phyloP scores from a whole-genome alignment of 352 stramenopile genomes.

The Phytophthora palmivora region DNA sequence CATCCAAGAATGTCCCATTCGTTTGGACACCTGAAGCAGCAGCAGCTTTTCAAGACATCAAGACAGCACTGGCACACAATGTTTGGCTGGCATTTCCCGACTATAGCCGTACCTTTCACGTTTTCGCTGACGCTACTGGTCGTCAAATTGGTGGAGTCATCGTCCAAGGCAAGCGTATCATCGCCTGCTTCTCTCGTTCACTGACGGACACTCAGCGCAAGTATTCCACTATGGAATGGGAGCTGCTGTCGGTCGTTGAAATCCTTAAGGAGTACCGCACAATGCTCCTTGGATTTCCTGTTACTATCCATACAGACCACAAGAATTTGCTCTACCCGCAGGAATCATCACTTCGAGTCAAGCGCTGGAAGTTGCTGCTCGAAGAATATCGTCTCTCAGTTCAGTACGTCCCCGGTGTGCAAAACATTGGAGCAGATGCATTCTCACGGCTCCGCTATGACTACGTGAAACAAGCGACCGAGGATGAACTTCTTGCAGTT shows the following conservation, averaged over 20 bases:
- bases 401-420: background rate
- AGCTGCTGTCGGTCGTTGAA: constrained; percentile 6
- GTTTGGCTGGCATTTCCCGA: constrained; percentile 4
- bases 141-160: constrained; percentile 8
- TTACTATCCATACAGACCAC: constrained; percentile 10
- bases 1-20: constrained; percentile 13
- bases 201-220: constrained; percentile 1
- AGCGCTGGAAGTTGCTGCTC: constrained; percentile 4
- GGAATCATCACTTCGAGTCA: constrained; percentile 4
- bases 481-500: constrained; percentile 3
- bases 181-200: constrained; percentile 10
- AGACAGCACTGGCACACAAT: constrained; percentile 1
- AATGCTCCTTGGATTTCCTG: constrained; percentile 13
- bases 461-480: constrained; percentile 1
- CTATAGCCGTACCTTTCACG: constrained; percentile 1
- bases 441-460: constrained; percentile 12
- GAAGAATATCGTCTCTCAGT: constrained; percentile 8
- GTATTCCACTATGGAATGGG: constrained; percentile 14
- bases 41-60: constrained; percentile 1
- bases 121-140: background rate
- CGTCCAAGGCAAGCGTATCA: constrained; percentile 3
- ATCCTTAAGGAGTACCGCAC: constrained; percentile 8
- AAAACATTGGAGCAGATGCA: constrained; percentile 15
- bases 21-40: background rate
- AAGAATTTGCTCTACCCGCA: constrained; percentile 3